Evolutionary conservation across 2,329 filamentous ascomycete genomes (phyloP).

Genomic region (Epichloe sp.): DNA sequence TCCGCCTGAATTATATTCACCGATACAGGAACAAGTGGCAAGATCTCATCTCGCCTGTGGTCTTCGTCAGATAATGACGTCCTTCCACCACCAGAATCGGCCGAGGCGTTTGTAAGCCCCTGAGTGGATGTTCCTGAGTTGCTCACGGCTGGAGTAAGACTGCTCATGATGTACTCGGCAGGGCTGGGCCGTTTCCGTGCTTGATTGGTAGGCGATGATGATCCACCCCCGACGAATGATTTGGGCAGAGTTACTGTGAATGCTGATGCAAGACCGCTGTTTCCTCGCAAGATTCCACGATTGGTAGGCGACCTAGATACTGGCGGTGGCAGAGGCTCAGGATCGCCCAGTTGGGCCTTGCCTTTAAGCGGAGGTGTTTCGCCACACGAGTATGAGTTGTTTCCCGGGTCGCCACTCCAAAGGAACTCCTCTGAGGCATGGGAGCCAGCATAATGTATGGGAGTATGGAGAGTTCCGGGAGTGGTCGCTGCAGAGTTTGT

Average conservation of each 20-base stretch:
- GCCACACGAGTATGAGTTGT: constrained; percentile 46
- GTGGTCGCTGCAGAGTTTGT: constrained; percentile 43
- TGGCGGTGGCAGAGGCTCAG: constrained; percentile 35
- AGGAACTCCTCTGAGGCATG: constrained; percentile 41
- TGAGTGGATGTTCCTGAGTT: constrained; percentile 31
- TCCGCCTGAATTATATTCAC: constrained; percentile 45
- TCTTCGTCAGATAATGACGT: constrained; percentile 44
- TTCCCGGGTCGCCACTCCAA: constrained; percentile 39
- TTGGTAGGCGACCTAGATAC: constrained; percentile 48
- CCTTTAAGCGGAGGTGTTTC: constrained; percentile 45
- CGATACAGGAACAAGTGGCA: constrained; percentile 35
- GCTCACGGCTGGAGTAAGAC: constrained; percentile 32
- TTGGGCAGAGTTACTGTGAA: constrained; percentile 42
- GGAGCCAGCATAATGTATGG: constrained; percentile 40
- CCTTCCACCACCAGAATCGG: constrained; percentile 32
- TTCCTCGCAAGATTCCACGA: constrained; percentile 37
- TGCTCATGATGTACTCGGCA: constrained; percentile 45
- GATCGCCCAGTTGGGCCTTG: constrained; percentile 31
- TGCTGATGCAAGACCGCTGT: constrained; percentile 41
- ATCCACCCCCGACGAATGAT: constrained; percentile 24
- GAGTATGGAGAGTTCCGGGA: constrained; percentile 42
- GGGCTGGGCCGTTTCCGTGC: constrained; percentile 45
- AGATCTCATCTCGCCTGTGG: constrained; percentile 29
- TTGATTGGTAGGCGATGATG: constrained; percentile 31
- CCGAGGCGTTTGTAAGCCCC: constrained; percentile 32